Base-by-base conservation (phyloP, 2,329 filamentous ascomycete genomes). In the Colletotrichum sp. region DNA sequence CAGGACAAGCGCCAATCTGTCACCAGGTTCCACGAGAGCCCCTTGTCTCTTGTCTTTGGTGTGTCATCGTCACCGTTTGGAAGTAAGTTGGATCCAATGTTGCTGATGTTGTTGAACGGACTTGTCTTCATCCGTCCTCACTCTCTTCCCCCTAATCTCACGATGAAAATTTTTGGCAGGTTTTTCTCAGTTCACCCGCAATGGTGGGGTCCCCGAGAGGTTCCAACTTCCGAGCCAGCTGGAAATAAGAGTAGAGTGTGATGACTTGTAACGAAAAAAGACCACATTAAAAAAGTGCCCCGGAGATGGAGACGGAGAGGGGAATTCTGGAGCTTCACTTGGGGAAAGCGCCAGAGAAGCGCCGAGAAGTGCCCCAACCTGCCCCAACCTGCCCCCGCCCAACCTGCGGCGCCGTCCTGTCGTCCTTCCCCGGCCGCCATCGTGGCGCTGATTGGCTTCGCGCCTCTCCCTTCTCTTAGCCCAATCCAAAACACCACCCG, bases 301-400 rank as follows among this genome's bases (percentile, higher is more conserved):
- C 72, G 49, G 49, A 55, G 49, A 72, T 57, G 74, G 49, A 73
- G 64, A n/a, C 52, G 59, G n/a, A 52, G 32, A 32, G 64, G 62
- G 70, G 68, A 49, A 64, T 36, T 63, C 30, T 74, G 67, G 72
- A 27, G 72, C 67, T 72, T 57, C 61, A 65, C 32, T 73, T 77
- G 62, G 73, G 73, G 73, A 73, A 76, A 76, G 70, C 73, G 63
- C 73, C 73, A 76, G 66, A 76, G 73, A 73, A 76, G 70, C 73
- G 73, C 73, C 73, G 73, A 76, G 62, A 29, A 44, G 39, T 44
- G 19, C 39, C 39, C 39, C 39, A 44, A n/a, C 57, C 64, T 44
- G 19, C 39, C 39, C 39, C 39, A 44, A n/a, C 57, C 64, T 13
- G 27, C 16, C 25, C 8, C 57, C 25, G 57, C 55, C 55, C 69